Conservation (phyloP, 257 asterid species). For the Solanum habrochaites region DNA sequence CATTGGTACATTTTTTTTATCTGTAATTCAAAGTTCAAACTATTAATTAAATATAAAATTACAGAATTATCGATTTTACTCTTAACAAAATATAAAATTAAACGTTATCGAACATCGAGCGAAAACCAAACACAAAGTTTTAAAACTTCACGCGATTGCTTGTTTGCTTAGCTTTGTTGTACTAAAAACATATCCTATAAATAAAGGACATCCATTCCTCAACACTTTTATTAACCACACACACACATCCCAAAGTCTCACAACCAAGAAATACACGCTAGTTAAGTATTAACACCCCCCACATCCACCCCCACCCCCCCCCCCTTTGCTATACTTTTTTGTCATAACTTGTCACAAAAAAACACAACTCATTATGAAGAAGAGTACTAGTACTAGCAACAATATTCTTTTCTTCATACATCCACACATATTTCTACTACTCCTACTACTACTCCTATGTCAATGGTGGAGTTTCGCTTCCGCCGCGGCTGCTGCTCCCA, state of each 20-base stretch:
- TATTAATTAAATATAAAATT: rapidly evolving
- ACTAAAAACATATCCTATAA: not conserved
- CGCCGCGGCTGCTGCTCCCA: not conserved
- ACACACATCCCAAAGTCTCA: not conserved
- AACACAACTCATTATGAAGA: not conserved
- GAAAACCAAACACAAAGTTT: not conserved
- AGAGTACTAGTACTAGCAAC: not conserved
- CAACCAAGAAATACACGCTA: not conserved
- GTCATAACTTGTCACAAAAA: not conserved
- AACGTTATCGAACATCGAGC: not conserved
- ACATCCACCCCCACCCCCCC: rapidly evolving
- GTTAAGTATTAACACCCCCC: not conserved
- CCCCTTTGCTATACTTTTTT: not conserved
- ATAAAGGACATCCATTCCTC: not conserved
- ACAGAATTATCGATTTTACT: rapidly evolving
- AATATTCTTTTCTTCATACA: not conserved
- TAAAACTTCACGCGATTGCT: not conserved
- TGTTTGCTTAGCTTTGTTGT: not conserved
- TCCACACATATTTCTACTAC: not conserved
- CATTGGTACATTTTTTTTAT: too few species aligned
- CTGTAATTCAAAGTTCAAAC: rapidly evolving
- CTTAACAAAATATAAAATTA: not conserved
- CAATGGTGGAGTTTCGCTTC: not conserved
- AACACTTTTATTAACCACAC: not conserved
- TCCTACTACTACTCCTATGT: not conserved